A percentile compares a stretch with the other conserved stretches of the same genome.
Evolutionary conservation across 108 stramenopile species (phyloP).

Genomic region (Mediolabrus comicus): DNA sequence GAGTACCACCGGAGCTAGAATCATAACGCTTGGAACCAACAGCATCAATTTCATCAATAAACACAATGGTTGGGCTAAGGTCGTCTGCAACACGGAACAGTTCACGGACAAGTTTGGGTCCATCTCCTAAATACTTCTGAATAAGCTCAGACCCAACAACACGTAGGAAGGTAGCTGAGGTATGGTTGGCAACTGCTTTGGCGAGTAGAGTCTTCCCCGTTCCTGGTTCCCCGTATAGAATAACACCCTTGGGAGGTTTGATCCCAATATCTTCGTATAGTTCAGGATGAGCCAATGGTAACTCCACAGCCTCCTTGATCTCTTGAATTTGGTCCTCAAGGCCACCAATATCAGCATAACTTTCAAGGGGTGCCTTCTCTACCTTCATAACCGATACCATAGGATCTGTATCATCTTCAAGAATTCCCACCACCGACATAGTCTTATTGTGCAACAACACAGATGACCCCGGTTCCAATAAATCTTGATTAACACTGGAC

Average conservation of each 20-base stretch:
- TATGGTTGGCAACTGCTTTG: constrained; percentile 98
- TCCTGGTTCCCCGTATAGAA: constrained; percentile 98
- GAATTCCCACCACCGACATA: constrained; percentile 96
- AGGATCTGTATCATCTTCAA: constrained; percentile 97
- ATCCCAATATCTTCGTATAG: constrained; percentile 98
- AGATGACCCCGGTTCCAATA: constrained; percentile 96
- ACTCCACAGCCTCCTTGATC: constrained; percentile 99
- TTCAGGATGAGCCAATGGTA: constrained; percentile 98
- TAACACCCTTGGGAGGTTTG: constrained; percentile 96
- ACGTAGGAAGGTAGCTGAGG: constrained; percentile 99
- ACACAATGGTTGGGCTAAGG: constrained; percentile 98
- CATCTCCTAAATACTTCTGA: constrained; percentile 99
- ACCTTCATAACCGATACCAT: constrained; percentile 99
- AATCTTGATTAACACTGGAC: constrained; percentile 97
- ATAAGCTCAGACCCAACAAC: constrained; percentile 98
- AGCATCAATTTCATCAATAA: constrained; percentile 99
- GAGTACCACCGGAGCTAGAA: constrained; percentile 91
- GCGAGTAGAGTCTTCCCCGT: constrained; percentile 99
- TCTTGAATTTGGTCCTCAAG: constrained; percentile 99
- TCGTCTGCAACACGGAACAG: constrained; percentile 99
- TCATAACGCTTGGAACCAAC: constrained; percentile 90
- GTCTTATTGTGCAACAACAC: constrained; percentile 99
- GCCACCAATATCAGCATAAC: constrained; percentile 99
- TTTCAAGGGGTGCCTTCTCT: constrained; percentile 97
- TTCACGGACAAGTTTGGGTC: constrained; percentile 98